Conservation (phyloP, 2,329 filamentous ascomycete species). For the Esteya vermicola region DNA sequence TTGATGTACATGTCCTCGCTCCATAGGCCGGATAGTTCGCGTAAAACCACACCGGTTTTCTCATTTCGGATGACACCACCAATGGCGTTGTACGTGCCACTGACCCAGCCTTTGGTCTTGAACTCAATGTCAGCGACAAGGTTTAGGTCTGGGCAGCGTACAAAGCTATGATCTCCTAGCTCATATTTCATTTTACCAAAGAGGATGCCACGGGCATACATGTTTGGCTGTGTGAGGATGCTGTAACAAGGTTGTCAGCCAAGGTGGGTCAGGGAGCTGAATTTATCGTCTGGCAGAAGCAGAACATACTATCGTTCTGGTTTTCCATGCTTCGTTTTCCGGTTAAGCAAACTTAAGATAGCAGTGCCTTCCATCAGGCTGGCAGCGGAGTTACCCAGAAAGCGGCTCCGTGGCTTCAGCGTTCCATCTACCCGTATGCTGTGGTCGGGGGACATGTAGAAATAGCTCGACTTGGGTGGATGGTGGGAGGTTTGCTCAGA, state of each 20-base stretch:
- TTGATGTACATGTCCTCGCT: constrained; percentile 91
- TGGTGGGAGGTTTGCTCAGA: constrained; percentile 97
- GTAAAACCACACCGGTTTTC: constrained; percentile 73
- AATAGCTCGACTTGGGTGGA: constrained; percentile 96
- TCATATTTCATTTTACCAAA: constrained; percentile 99
- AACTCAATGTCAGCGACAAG: constrained; percentile 89
- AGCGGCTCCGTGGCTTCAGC: constrained; percentile 86
- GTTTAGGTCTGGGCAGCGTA: constrained; percentile 78
- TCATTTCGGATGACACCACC: constrained; percentile 83
- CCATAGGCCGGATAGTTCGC: constrained; percentile 85
- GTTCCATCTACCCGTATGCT: constrained; percentile 92
- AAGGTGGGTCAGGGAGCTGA: not conserved
- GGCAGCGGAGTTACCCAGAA: constrained; percentile 90
- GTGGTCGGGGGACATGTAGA: constrained; percentile 92
- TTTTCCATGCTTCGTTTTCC: constrained; percentile 47
- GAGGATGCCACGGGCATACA: constrained; percentile 93
- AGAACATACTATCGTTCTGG: constrained; percentile 74
- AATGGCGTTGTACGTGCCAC: constrained; percentile 92
- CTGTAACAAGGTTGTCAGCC: constrained; percentile 25
- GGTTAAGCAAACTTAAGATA: constrained; percentile 68
- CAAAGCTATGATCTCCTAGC: constrained; percentile 87
- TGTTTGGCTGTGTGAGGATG: constrained; percentile 92
- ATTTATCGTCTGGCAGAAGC: not conserved
- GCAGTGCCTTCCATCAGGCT: constrained; percentile 98
- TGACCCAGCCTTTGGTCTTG: constrained; percentile 96